These are phyloP conservation scores for Scheffersomyces parashehatae DNA, from an alignment of 1,139 yeast genomes.

Conservation along the genomic window DNA sequence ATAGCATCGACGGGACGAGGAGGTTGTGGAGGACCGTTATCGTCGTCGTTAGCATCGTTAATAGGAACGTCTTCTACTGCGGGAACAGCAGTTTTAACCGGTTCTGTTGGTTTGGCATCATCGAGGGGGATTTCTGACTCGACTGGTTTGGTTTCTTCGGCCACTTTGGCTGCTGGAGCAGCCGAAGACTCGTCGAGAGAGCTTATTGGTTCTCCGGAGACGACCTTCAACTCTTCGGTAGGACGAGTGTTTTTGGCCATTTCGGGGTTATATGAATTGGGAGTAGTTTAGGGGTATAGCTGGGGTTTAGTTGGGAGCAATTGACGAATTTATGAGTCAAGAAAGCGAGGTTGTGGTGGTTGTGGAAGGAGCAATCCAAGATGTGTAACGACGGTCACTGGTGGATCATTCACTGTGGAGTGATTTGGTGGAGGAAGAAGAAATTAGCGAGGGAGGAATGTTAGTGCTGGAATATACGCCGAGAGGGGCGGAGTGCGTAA, in stretches of 20 bases:
- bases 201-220: conserved; percentile 37
- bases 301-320: no score
- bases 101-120: conserved; percentile 2
- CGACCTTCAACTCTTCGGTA: conserved; percentile 26
- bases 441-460: no score
- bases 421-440: no score
- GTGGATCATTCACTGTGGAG: no score
- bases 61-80: conserved; percentile 14
- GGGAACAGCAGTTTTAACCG: background rate
- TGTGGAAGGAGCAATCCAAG: no score
- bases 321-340: no score
- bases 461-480: no score
- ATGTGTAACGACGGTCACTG: no score
- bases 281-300: no score
- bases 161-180: conserved; percentile 4
- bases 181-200: conserved; percentile 8
- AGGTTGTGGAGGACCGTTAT: conserved; percentile 69
- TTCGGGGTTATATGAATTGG: background rate
- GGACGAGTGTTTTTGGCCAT: conserved; percentile 9
- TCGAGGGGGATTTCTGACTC: conserved; percentile 5
- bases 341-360: no score
- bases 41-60: conserved; percentile 12
- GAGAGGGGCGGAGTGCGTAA: no score
- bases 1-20: conserved; percentile 66
- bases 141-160: conserved; percentile 6